Evolutionary conservation across 176 grass and related monocot genomes (phyloP).

Genomic region (Dactylis glomerata): DNA sequence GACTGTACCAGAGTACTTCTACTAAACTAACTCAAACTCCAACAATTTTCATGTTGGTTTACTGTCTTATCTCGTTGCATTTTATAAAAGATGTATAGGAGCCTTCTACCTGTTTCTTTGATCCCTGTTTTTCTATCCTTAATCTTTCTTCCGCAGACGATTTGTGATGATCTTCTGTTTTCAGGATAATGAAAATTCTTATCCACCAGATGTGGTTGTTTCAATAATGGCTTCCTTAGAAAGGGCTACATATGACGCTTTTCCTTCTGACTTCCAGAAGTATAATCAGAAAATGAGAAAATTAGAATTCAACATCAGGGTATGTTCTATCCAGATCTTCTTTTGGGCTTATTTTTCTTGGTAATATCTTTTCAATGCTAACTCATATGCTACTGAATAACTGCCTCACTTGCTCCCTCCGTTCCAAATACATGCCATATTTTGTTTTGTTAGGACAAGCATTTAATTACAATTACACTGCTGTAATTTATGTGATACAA

Average conservation of each 20-base stretch:
- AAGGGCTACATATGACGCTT: slow-evolving; percentile 61
- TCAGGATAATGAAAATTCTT: slow-evolving; percentile 62
- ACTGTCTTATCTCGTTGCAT: background rate
- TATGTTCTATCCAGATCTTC: slow-evolving; percentile 24
- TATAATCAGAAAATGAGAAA: slow-evolving; percentile 99
- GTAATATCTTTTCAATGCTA: slow-evolving; percentile 14
- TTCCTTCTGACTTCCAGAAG: slow-evolving; percentile 67
- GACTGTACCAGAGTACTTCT: too few relatives aligned
- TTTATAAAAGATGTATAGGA: background rate
- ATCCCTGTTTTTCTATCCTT: background rate
- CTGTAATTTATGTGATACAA: background rate
- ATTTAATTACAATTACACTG: background rate
- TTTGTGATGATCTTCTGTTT: slow-evolving; percentile 25
- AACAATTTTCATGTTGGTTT: slow-evolving; percentile 1
- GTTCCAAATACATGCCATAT: background rate
- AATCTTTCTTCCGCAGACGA: background rate
- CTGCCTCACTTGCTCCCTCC: background rate
- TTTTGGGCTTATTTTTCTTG: slow-evolving; percentile 10
- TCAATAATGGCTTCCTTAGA: slow-evolving; percentile 70
- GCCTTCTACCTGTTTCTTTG: slow-evolving; percentile 11
- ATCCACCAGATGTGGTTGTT: slow-evolving; percentile 62
- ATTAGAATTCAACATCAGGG: slow-evolving; percentile 92
- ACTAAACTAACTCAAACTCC: too few relatives aligned
- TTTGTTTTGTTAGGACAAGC: background rate
- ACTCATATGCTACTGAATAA: slow-evolving; percentile 9